A percentile compares a stretch with the other conserved stretches of the same genome.
phyloP scores from a whole-genome alignment of 2,329 filamentous ascomycete species.

The Proliferodiscus dingleyae region DNA sequence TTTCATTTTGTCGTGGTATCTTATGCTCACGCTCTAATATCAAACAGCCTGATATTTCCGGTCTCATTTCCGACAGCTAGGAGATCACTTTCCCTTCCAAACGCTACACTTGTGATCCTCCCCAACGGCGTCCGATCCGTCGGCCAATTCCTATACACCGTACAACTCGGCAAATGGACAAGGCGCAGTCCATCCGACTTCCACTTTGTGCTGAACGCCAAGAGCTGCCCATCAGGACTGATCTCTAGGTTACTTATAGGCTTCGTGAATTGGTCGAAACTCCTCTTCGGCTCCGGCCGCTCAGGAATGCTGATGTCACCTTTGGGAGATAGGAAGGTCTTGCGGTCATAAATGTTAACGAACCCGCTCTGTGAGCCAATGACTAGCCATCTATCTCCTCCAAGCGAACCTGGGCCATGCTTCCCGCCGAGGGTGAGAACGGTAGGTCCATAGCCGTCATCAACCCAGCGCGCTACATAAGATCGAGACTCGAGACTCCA shows the following conservation, averaged over 20 bases:
- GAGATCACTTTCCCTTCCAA: slow-evolving; percentile 60
- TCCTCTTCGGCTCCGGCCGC: slow-evolving; percentile 65
- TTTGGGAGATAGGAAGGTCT: slow-evolving; percentile 33
- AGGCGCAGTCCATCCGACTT: slow-evolving; percentile 85
- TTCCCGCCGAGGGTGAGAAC: slow-evolving; percentile 73
- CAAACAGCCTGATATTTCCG: slow-evolving; percentile 87
- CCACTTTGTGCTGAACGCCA: slow-evolving; percentile 80
- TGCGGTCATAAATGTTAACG: slow-evolving; percentile 87
- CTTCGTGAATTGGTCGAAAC: slow-evolving; percentile 82
- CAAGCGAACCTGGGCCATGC: slow-evolving; percentile 53
- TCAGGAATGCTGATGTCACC: slow-evolving; percentile 52
- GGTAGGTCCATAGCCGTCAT: slow-evolving; percentile 84
- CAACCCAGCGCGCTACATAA: slow-evolving; percentile 78
- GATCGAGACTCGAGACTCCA: slow-evolving; percentile 67
- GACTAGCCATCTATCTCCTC: slow-evolving; percentile 83
- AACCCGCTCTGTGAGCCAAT: slow-evolving; percentile 83
- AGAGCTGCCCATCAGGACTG: slow-evolving; percentile 81
- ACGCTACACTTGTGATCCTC: slow-evolving; percentile 70
- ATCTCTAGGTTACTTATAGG: slow-evolving; percentile 76
- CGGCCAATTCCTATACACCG: slow-evolving; percentile 95
- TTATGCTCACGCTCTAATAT: slow-evolving; percentile 71
- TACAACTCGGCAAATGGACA: slow-evolving; percentile 86
- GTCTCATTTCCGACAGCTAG: slow-evolving; percentile 84
- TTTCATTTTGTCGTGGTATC: too few relatives aligned
- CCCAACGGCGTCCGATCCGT: slow-evolving; percentile 86